These are phyloP conservation scores for Penicillium cosmopolitanum DNA, from an alignment of 495 filamentous ascomycete species.

Conservation along the genomic window DNA sequence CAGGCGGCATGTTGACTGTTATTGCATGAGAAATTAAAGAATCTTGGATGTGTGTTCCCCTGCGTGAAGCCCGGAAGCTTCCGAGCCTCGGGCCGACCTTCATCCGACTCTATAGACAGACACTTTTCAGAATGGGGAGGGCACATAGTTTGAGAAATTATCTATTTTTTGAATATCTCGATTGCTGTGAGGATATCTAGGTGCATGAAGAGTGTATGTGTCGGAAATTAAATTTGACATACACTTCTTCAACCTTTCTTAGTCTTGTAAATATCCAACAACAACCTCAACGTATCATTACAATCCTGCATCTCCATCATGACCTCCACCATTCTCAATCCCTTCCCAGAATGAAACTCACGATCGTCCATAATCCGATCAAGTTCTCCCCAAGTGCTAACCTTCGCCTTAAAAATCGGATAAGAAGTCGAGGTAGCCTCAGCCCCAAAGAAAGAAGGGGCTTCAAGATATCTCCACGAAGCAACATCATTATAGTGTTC, in stretches of 20 bases:
- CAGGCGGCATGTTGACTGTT: background rate
- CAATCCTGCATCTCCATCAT: constrained; percentile 12
- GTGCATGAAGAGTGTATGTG: too few species aligned
- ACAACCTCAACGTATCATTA: constrained; percentile 9
- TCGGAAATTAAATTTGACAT: too few species aligned
- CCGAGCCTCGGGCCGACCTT: constrained; percentile 9
- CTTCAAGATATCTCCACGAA: constrained; percentile 10
- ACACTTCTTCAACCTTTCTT: background rate
- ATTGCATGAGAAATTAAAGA: background rate
- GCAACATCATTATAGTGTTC: constrained; percentile 68
- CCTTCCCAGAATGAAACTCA: constrained; percentile 6
- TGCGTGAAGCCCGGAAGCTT: background rate
- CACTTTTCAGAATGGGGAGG: too few species aligned
- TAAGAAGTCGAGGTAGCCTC: background rate
- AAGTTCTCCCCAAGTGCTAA: constrained; percentile 8
- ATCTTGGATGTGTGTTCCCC: background rate
- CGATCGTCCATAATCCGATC: background rate
- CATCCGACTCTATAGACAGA: background rate
- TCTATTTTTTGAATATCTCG: too few species aligned
- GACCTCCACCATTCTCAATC: constrained; percentile 16
- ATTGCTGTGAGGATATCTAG: too few species aligned
- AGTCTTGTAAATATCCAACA: constrained; percentile 5
- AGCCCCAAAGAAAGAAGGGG: constrained; percentile 11
- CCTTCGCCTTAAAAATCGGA: constrained; percentile 10
- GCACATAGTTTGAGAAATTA: too few species aligned